A percentile compares a stretch with the other conserved stretches of the same genome.
Evolutionary conservation across 352 stramenopile species (phyloP).

Genomic region (Phytophthora sansomeana): DNA sequence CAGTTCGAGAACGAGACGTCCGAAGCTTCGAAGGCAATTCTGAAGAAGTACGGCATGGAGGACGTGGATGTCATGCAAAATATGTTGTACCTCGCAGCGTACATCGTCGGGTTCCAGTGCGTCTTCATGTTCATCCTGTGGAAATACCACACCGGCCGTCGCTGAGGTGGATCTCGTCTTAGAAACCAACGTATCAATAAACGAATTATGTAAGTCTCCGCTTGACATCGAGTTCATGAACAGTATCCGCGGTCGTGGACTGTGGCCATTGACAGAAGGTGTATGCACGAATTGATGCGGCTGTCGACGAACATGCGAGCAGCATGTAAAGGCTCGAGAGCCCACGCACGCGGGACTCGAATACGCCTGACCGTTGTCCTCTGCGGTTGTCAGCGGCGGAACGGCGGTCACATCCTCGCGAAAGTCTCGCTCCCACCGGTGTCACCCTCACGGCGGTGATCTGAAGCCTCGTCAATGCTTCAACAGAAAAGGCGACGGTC

Average conservation of each 20-base stretch:
- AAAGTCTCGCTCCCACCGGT: not conserved
- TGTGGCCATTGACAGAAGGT: not conserved
- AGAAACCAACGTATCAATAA: not conserved
- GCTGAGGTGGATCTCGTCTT: not conserved
- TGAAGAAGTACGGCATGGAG: slow-evolving; percentile 49
- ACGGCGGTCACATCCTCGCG: not conserved
- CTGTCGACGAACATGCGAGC: not conserved
- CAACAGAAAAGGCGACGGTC: not conserved
- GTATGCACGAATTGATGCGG: not conserved
- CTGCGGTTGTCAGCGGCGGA: not conserved
- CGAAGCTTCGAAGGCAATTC: slow-evolving; percentile 16
- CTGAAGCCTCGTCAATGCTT: not conserved
- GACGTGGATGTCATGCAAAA: slow-evolving; percentile 51
- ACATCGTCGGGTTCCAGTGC: slow-evolving; percentile 47
- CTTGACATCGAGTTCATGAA: too few relatives aligned
- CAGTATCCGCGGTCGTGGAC: too few relatives aligned
- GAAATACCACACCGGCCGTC: not conserved
- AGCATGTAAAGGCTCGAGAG: not conserved
- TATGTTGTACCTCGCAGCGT: slow-evolving; percentile 52
- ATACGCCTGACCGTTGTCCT: not conserved
- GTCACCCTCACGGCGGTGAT: not conserved
- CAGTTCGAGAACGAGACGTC: slow-evolving; percentile 58
- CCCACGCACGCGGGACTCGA: not conserved
- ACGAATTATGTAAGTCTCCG: not conserved
- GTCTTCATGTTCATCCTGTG: slow-evolving; percentile 38